Evolutionary conservation across 495 filamentous ascomycete species (phyloP).

Genomic region (Melanomma pulvis-pyrius): DNA sequence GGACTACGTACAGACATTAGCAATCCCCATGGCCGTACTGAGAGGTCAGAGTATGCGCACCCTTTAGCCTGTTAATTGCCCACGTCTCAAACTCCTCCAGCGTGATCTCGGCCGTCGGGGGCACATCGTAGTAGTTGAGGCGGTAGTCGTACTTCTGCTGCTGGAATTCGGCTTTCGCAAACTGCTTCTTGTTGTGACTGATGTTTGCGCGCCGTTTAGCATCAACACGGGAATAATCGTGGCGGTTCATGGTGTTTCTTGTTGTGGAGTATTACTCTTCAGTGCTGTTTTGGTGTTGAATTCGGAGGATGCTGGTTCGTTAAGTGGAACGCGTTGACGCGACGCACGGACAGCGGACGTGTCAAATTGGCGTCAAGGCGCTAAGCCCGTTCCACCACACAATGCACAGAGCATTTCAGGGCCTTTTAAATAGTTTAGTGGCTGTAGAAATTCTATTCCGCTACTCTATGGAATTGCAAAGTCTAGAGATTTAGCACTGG

Average conservation of each 20-base stretch:
- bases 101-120: constrained; percentile 91
- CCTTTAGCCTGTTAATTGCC: constrained; percentile 89
- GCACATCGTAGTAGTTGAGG: constrained; percentile 86
- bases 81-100: constrained; percentile 99
- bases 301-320: not conserved
- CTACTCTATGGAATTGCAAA: not conserved
- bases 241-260: constrained; percentile 30
- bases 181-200: constrained; percentile 84
- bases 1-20: constrained; percentile 57
- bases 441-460: not conserved
- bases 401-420: not conserved
- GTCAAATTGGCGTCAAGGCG: not conserved
- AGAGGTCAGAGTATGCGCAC: constrained; percentile 49
- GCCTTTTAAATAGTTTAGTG: not conserved
- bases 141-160: constrained; percentile 78
- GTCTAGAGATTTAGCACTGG: not conserved
- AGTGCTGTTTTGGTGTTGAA: not conserved
- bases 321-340: constrained; percentile 10
- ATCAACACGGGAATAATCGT: constrained; percentile 63
- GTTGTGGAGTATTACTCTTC: not conserved
- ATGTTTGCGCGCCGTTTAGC: constrained; percentile 73
- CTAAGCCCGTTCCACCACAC: not conserved
- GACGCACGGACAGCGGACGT: not conserved
- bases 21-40: not conserved
- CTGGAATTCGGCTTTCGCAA: constrained; percentile 70